Conservation (phyloP, 768 basidiomycete species). For the Atractiella rhizophila region DNA sequence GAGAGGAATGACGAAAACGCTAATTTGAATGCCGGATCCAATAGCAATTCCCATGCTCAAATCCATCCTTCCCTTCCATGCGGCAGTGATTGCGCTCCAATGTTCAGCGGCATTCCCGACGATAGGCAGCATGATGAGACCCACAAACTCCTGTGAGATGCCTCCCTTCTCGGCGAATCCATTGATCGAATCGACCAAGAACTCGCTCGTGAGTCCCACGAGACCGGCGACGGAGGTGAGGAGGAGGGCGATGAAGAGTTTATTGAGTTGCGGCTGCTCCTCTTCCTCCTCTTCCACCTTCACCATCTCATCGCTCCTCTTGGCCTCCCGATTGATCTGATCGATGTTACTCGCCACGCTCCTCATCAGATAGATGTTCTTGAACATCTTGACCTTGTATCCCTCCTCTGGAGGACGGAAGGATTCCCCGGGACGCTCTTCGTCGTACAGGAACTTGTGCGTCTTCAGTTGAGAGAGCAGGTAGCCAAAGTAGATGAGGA, state of each 20-base stretch:
- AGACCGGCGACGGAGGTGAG: constrained; percentile 17
- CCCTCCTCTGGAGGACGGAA: neutral
- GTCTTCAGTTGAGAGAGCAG: constrained; percentile 57
- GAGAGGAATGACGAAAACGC: constrained; percentile 43
- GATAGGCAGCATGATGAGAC: constrained; percentile 70
- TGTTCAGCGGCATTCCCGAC: constrained; percentile 78
- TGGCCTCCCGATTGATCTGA: too few species aligned
- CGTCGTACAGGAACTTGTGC: constrained; percentile 43
- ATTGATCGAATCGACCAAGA: constrained; percentile 48
- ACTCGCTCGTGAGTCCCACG: constrained; percentile 37
- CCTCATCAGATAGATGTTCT: neutral
- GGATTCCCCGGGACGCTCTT: constrained; percentile 16
- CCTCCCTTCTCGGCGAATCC: constrained; percentile 35
- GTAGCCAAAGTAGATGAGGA: constrained; percentile 51
- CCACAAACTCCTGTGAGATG: constrained; percentile 60
- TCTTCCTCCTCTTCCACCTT: constrained; percentile 15
- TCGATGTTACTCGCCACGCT: neutral
- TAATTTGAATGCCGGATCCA: constrained; percentile 36
- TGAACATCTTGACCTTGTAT: constrained; percentile 8
- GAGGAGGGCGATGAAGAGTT: constrained; percentile 5
- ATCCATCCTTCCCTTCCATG: constrained; percentile 61
- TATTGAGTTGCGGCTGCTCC: constrained; percentile 11
- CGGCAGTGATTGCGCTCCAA: constrained; percentile 70
- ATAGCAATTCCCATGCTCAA: constrained; percentile 32
- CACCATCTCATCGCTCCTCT: constrained; percentile 9